A percentile compares a stretch with the other conserved stretches of the same genome.
These are phyloP conservation scores for Tuctoria greenei DNA, from an alignment of 176 grass and related monocot species.

Conservation along the genomic window DNA sequence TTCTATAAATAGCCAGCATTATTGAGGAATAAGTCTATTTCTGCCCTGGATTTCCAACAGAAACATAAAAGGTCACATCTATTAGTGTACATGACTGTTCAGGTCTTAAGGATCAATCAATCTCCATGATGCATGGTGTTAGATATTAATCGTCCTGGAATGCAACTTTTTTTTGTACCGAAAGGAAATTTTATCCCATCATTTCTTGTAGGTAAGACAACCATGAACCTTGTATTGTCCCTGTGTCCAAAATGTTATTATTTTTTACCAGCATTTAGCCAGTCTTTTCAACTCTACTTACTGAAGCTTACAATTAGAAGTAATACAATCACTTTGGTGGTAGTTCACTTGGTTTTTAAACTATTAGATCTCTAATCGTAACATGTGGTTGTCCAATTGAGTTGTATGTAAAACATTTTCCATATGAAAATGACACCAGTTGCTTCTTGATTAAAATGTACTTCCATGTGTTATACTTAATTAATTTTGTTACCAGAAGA, in stretches of 20 bases:
- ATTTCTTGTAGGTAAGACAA: not conserved
- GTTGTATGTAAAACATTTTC: not conserved
- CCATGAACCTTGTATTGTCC: not conserved
- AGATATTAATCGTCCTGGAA: slow-evolving; percentile 4
- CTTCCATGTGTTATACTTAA: not conserved
- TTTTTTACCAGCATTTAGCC: not conserved
- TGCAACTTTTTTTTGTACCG: not conserved
- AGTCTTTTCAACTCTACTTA: not conserved
- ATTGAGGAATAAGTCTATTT: too few species aligned
- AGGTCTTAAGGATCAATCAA: too few species aligned
- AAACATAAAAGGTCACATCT: not conserved
- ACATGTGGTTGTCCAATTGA: not conserved
- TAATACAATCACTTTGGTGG: not conserved
- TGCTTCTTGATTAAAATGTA: not conserved
- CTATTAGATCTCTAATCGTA: not conserved
- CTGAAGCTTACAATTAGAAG: not conserved
- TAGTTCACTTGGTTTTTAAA: not conserved
- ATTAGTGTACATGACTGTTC: too few species aligned
- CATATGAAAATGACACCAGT: not conserved
- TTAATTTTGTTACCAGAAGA: slow-evolving; percentile 5
- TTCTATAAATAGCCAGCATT: too few species aligned
- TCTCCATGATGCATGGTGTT: too few species aligned
- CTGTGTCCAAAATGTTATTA: not conserved
- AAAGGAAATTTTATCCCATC: not conserved
- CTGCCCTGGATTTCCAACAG: too few species aligned